These are phyloP conservation scores for Gymnopilus dilepis DNA, from an alignment of 768 basidiomycete genomes.

Conservation along the genomic window DNA sequence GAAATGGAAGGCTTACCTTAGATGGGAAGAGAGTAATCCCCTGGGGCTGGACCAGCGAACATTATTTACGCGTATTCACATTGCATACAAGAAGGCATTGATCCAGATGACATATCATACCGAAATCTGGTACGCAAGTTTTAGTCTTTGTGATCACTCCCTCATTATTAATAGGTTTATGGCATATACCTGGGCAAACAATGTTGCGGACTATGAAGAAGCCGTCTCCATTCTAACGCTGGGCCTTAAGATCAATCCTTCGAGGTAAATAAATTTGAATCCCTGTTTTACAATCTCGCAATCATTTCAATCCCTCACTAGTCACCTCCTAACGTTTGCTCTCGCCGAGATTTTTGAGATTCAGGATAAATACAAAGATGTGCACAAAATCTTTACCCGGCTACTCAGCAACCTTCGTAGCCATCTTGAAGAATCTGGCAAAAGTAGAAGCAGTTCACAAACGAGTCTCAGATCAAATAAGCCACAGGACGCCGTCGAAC, in stretches of 20 bases:
- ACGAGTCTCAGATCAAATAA: slow-evolving; percentile 56
- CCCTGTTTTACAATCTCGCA: too few relatives aligned
- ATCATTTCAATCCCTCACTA: slow-evolving; percentile 40
- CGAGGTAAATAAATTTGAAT: slow-evolving; percentile 52
- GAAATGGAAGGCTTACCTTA: slow-evolving; percentile 95
- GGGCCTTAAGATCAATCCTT: slow-evolving; percentile 87
- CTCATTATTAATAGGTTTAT: slow-evolving; percentile 70
- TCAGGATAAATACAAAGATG: slow-evolving; percentile 62
- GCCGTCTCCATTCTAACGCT: slow-evolving; percentile 79
- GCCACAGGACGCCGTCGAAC: slow-evolving; percentile 57
- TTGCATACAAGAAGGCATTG: slow-evolving; percentile 88
- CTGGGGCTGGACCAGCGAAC: slow-evolving; percentile 91
- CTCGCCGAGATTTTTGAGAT: slow-evolving; percentile 76
- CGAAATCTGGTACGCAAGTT: slow-evolving; percentile 80
- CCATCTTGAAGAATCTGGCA: slow-evolving; percentile 67
- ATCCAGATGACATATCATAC: slow-evolving; percentile 93
- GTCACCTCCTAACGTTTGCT: slow-evolving; percentile 90
- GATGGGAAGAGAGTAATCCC: slow-evolving; percentile 96
- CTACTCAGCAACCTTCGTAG: slow-evolving; percentile 70
- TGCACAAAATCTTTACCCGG: slow-evolving; percentile 73
- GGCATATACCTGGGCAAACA: slow-evolving; percentile 84
- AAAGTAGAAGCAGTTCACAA: slow-evolving; percentile 30
- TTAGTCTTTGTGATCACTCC: slow-evolving; percentile 7
- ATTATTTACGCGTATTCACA: slow-evolving; percentile 69
- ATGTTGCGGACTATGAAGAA: slow-evolving; percentile 80